phyloP scores from a whole-genome alignment of 2,329 filamentous ascomycete genomes.

The Ophiostoma australiae region DNA sequence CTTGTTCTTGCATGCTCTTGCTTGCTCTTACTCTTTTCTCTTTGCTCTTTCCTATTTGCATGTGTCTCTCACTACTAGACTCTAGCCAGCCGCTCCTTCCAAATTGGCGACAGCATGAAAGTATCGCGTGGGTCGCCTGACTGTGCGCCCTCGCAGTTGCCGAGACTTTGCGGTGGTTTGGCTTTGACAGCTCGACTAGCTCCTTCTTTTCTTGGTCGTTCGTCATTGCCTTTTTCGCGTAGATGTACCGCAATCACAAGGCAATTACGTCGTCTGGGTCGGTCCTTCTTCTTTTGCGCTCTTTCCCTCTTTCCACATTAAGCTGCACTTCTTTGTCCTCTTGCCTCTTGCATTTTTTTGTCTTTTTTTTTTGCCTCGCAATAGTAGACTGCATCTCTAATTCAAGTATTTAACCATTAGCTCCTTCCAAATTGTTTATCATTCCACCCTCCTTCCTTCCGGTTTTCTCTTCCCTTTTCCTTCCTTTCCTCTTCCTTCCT shows the following conservation, averaged over 20 bases:
- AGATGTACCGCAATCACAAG: not conserved
- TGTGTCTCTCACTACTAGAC: not conserved
- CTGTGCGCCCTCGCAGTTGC: constrained; percentile 8
- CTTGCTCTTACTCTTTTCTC: no score
- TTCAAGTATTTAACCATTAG: constrained; percentile 11
- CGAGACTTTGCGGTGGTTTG: not conserved
- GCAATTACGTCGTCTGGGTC: constrained; percentile 10
- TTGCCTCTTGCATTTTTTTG: not conserved
- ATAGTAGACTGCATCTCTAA: not conserved
- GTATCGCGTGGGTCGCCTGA: not conserved
- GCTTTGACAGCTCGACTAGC: constrained; percentile 13
- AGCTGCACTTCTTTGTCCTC: not conserved
- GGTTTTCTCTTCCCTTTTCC: not conserved
- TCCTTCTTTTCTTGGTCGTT: constrained; percentile 17
- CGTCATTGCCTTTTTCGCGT: not conserved
- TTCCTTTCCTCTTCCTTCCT: not conserved
- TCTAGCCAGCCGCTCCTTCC: not conserved
- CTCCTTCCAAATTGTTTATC: constrained; percentile 13
- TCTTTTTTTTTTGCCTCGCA: not conserved
- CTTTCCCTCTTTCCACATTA: constrained; percentile 14
- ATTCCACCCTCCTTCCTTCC: not conserved
- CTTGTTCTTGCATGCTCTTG: no score
- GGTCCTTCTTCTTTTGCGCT: constrained; percentile 15
- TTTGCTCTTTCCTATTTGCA: not conserved
- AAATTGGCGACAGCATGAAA: not conserved